These are phyloP conservation scores for Phytophthora citricola DNA, from an alignment of 352 stramenopile species.

Conservation along the genomic window DNA sequence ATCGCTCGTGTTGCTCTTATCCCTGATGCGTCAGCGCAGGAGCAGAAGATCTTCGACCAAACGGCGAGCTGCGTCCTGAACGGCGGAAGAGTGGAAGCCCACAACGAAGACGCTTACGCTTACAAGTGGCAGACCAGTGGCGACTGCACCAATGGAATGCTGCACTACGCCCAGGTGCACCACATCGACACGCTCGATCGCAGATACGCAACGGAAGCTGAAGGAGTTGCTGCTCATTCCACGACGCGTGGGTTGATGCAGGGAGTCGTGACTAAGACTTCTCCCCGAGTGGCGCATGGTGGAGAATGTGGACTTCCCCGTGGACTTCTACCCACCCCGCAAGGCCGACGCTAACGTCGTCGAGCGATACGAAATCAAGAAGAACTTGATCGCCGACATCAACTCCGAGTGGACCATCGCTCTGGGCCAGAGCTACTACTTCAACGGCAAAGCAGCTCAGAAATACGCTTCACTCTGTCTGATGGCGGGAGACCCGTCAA, in stretches of 20 bases:
- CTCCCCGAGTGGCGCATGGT: slow-evolving; percentile 56
- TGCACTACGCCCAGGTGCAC: slow-evolving; percentile 71
- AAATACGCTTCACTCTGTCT: slow-evolving; percentile 64
- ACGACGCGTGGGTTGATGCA: slow-evolving; percentile 69
- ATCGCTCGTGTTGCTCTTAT: slow-evolving; percentile 46
- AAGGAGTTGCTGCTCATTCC: slow-evolving; percentile 44
- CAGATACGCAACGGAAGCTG: slow-evolving; percentile 41
- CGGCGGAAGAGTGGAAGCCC: slow-evolving; percentile 49
- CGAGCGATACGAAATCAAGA: slow-evolving; percentile 44
- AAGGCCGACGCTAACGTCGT: slow-evolving; percentile 38
- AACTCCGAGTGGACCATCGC: slow-evolving; percentile 46
- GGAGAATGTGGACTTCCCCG: slow-evolving; percentile 47
- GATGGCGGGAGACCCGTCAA: slow-evolving; percentile 45
- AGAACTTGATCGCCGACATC: slow-evolving; percentile 48
- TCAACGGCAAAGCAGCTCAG: slow-evolving; percentile 57
- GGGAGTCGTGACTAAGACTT: slow-evolving; percentile 53
- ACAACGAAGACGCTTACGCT: slow-evolving; percentile 53
- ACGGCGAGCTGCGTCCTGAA: slow-evolving; percentile 51
- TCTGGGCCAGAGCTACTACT: slow-evolving; percentile 59
- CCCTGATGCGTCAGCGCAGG: slow-evolving; percentile 38
- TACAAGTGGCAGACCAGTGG: slow-evolving; percentile 70
- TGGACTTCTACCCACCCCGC: slow-evolving; percentile 58
- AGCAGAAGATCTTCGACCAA: slow-evolving; percentile 49
- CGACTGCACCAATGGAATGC: slow-evolving; percentile 55
- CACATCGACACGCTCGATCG: slow-evolving; percentile 65